Percentiles rank a stretch among this genome's conserved stretches.
Conservation (phyloP, 2,329 filamentous ascomycete species). For the Hymenoscyphus linearis region DNA sequence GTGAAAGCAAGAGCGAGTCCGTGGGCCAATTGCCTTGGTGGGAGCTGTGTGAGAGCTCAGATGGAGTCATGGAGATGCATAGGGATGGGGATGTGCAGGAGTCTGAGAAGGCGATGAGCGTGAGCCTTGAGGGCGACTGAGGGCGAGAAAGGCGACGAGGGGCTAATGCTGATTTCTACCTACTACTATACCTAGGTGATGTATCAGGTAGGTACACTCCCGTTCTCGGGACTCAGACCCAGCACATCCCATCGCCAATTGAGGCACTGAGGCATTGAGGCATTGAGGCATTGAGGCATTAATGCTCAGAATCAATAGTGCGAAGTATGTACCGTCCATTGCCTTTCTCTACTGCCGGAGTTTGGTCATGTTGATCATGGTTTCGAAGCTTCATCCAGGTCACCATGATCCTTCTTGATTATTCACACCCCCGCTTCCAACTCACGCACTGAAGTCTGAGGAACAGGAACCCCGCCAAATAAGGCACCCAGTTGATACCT, state of each 20-base stretch:
- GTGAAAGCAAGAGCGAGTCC: neutral
- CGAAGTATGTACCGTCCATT: too few species aligned
- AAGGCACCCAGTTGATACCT: conserved; percentile 1
- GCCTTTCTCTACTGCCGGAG: neutral
- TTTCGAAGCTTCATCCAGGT: neutral
- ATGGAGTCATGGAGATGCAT: conserved; percentile 5
- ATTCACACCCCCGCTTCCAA: conserved; percentile 3
- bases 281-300: too few species aligned
- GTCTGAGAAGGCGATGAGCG: neutral
- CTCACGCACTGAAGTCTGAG: neutral
- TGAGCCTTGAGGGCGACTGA: neutral
- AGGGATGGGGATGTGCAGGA: neutral
- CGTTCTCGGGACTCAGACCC: too few species aligned
- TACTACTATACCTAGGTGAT: too few species aligned
- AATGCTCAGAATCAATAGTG: too few species aligned
- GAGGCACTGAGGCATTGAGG: too few species aligned
- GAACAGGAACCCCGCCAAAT: conserved; percentile 6
- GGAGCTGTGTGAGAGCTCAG: conserved; percentile 1
- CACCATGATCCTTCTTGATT: neutral
- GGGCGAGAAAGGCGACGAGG: neutral
- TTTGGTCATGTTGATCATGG: neutral
- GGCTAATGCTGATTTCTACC: neutral
- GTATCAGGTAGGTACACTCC: too few species aligned
- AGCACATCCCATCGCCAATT: too few species aligned
- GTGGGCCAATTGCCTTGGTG: neutral